Evolutionary conservation across 306 rosid genomes (phyloP).

Genomic region (Prunus campanulata): DNA sequence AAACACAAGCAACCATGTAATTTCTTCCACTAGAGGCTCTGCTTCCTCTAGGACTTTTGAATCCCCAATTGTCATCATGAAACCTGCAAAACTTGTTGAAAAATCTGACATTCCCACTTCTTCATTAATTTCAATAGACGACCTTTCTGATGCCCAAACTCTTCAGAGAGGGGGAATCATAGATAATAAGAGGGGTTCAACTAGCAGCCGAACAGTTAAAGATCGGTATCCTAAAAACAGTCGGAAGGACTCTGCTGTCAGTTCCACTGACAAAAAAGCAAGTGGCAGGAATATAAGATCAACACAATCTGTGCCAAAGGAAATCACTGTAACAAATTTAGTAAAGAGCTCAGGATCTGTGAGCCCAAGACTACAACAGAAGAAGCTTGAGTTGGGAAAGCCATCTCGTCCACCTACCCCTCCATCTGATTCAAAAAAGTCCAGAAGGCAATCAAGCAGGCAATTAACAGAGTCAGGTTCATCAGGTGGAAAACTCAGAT

Average conservation of each 20-base stretch:
- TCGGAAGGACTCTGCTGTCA: conserved; percentile 39
- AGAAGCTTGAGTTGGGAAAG: conserved; percentile 69
- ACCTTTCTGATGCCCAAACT: conserved; percentile 37
- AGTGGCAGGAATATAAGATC: conserved; percentile 37
- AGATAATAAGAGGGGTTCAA: conserved; percentile 36
- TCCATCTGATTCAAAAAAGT: conserved; percentile 53
- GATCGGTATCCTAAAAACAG: conserved; percentile 44
- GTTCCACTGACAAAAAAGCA: conserved; percentile 53
- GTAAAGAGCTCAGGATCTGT: conserved; percentile 58
- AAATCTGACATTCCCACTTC: conserved; percentile 53
- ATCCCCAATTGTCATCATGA: conserved; percentile 84
- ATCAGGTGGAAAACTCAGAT: conserved; percentile 53
- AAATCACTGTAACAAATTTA: conserved; percentile 35
- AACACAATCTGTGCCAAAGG: conserved; percentile 41
- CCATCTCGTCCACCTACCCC: conserved; percentile 65
- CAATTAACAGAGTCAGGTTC: conserved; percentile 48
- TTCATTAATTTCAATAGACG: conserved; percentile 47
- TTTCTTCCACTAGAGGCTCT: conserved; percentile 37
- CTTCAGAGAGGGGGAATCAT: conserved; percentile 29
- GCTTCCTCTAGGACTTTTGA: conserved; percentile 50
- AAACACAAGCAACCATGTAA: conserved; percentile 33
- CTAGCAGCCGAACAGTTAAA: conserved; percentile 36
- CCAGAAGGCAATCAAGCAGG: conserved; percentile 51
- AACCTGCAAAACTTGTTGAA: conserved; percentile 75
- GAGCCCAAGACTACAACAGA: conserved; percentile 82